A percentile compares a stretch with the other conserved stretches of the same genome.
Conservation (phyloP, 2,329 filamentous ascomycete species). For the Claviceps africana region DNA sequence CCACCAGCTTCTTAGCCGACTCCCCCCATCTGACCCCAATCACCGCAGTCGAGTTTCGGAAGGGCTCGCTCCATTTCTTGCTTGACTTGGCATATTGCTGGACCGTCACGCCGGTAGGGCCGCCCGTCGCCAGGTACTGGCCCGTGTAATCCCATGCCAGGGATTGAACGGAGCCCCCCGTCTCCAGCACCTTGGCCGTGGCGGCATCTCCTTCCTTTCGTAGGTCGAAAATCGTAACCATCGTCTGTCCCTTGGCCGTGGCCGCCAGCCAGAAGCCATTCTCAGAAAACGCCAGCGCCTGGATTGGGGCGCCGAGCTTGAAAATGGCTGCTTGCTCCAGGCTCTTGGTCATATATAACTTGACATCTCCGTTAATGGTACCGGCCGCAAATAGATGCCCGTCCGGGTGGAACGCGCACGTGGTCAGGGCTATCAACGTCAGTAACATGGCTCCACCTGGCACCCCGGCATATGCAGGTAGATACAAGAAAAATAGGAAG, state of each 20-base stretch:
- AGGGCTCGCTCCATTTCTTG: constrained; percentile 80
- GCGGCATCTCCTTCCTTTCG: constrained; percentile 78
- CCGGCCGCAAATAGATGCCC: constrained; percentile 87
- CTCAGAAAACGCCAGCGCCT: constrained; percentile 76
- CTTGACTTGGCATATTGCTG: constrained; percentile 78
- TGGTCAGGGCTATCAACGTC: constrained; percentile 47
- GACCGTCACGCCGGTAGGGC: constrained; percentile 67
- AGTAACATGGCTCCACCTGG: constrained; percentile 1
- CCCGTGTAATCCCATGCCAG: constrained; percentile 90
- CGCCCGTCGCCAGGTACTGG: constrained; percentile 76
- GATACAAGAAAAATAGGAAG: not conserved
- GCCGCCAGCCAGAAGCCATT: constrained; percentile 95
- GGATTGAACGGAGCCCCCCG: constrained; percentile 61
- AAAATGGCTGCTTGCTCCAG: constrained; percentile 67
- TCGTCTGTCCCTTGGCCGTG: constrained; percentile 60
- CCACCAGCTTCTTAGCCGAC: constrained; percentile 57
- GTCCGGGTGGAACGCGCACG: constrained; percentile 84
- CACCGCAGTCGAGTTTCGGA: constrained; percentile 61
- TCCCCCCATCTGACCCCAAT: constrained; percentile 66
- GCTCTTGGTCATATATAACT: constrained; percentile 76
- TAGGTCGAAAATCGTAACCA: constrained; percentile 79
- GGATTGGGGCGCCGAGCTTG: constrained; percentile 52
- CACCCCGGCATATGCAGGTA: not conserved
- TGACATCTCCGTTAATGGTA: constrained; percentile 65
- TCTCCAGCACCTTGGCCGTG: constrained; percentile 72